phyloP scores from a whole-genome alignment of 2,329 filamentous ascomycete genomes.

The Monosporascus sp. region DNA sequence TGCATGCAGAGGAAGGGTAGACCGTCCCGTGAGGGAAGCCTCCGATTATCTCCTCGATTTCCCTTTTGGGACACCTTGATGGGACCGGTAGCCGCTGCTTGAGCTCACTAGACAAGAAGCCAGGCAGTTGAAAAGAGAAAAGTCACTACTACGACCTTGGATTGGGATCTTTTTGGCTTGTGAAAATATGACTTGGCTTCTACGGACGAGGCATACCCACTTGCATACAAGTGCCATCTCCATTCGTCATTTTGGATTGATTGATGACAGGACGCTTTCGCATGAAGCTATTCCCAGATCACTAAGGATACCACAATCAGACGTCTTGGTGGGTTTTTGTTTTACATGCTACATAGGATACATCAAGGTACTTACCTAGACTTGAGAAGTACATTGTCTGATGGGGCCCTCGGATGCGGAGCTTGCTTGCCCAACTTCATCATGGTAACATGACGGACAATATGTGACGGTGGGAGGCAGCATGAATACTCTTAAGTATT shows the following conservation, averaged over 20 bases:
- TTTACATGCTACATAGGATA: too few relatives aligned
- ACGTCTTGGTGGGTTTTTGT: too few relatives aligned
- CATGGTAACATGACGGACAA: neutral
- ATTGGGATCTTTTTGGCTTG: neutral
- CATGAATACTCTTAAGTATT: neutral
- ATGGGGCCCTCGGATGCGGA: neutral
- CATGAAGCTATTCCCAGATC: neutral
- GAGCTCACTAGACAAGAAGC: neutral
- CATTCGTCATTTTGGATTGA: neutral
- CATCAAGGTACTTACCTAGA: too few relatives aligned
- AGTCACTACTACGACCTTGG: neutral
- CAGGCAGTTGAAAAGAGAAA: neutral
- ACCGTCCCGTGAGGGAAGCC: neutral
- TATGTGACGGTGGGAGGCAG: neutral
- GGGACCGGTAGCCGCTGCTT: neutral
- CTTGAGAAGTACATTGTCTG: too few relatives aligned
- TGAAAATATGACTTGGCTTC: neutral
- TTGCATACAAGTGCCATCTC: neutral
- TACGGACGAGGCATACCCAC: neutral
- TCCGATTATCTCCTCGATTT: conserved; percentile 12
- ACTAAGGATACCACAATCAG: neutral
- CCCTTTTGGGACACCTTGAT: conserved; percentile 16
- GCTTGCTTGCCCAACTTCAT: neutral
- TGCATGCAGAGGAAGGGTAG: too few relatives aligned
- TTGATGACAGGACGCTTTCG: neutral